Base-by-base conservation (phyloP, 23 red algal genomes). In the Agarophyton chilense region DNA sequence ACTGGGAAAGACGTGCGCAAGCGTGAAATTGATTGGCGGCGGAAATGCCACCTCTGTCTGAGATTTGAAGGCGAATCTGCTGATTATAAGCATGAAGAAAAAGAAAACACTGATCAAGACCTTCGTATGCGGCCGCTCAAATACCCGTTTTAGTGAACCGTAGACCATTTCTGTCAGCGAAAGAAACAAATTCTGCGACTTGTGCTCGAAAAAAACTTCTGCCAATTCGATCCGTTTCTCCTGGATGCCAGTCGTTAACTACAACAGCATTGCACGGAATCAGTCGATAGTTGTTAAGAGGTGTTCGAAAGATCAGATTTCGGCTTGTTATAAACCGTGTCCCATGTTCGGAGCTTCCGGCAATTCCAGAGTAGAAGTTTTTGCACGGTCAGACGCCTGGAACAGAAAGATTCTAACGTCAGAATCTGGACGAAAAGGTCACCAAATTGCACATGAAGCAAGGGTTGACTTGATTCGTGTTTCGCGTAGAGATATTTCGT, bases 361-460 rank as follows among this genome's bases (percentile, higher is more conserved):
- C 55, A 25, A 58, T 58, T 58, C 2, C 25, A 65, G 60, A 65
- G 60, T 29, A 65, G 60, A 65, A 65, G 60, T 29, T 36, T 65
- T 65, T 7, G 31, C 8, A 25, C 10, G 12, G 31, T 10, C n/a
- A 36, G 6, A 35, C 32, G 13, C 17, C 29, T 0, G 11, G 10
- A 25, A 2, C 10, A 18, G n/a, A n/a, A n/a, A n/a, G n/a, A n/a
- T n/a, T n/a, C n/a, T n/a, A n/a, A n/a, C n/a, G n/a, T n/a, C n/a
- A n/a, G n/a, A n/a, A n/a, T n/a, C n/a, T n/a, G n/a, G n/a, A n/a
- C n/a, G n/a, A n/a, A n/a, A n/a, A n/a, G n/a, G 10, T 25, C 60
- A 36, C 17, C 31, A 14, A 26, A 65, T 18, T 35, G 24, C 3
- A 36, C 29, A 58, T 58, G 1, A 58, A 2, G 24, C 55, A 54